A percentile compares a stretch with the other conserved stretches of the same genome.
Conservation (phyloP, 345 rosid genomes). For the Syzygium jambos region DNA sequence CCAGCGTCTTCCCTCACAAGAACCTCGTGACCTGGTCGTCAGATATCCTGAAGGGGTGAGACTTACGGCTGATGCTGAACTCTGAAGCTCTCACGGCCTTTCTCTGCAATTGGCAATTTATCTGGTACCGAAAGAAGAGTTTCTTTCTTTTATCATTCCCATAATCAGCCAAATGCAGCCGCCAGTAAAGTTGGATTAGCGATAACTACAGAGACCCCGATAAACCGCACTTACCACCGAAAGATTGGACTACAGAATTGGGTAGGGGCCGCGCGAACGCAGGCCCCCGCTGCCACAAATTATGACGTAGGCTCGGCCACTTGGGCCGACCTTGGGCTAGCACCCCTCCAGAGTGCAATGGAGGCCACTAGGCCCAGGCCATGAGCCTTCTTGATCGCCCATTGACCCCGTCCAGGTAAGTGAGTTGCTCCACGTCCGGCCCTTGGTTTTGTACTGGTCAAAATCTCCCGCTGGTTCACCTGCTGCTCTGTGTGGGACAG, state of each 20-base stretch:
- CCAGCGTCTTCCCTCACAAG: neutral
- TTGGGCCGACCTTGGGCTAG: neutral
- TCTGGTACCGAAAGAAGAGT: neutral
- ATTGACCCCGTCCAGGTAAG: neutral
- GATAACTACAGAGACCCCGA: no score
- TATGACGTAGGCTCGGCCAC: neutral
- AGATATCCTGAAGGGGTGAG: neutral
- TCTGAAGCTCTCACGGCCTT: neutral
- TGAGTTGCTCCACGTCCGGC: rapidly evolving
- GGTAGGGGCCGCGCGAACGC: neutral
- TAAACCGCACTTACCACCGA: no score
- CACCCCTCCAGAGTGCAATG: conserved; percentile 7
- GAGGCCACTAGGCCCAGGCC: conserved; percentile 9
- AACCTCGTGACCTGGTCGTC: conserved; percentile 20
- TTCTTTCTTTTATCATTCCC: no score
- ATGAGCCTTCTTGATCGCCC: neutral
- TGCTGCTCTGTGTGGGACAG: neutral
- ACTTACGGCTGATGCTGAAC: neutral
- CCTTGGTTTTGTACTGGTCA: rapidly evolving
- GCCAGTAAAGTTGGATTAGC: neutral
- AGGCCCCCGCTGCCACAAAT: neutral
- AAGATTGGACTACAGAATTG: neutral
- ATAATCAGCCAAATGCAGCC: no score
- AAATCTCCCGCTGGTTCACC: neutral
- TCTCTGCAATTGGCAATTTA: no score